Base-by-base conservation (phyloP, 176 grass and related monocot genomes). In the Tillandsia leiboldiana region DNA sequence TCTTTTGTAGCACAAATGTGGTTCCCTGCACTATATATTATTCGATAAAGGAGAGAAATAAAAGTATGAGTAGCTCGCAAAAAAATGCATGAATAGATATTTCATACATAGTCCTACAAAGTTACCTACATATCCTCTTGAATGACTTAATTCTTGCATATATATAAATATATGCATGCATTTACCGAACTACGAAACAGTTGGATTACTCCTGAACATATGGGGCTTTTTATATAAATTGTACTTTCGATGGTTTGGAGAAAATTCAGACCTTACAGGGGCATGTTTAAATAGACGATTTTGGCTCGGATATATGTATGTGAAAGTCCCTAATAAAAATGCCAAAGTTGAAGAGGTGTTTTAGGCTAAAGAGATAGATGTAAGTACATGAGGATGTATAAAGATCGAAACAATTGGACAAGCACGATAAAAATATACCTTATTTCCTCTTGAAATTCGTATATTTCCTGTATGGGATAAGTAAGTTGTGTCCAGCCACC, bases 401-500 rank as follows among this genome's bases (percentile, higher is more conserved):
- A 59, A 52, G 15, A 63, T 29, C 20, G 15, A 2, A 53, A 73
- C n/a, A 59, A 50, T 10, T 24, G 33, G 73, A 29, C 11, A 17
- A 68, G 3, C 77, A 51, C 24, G 23, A 51, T 63, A 3, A 57
- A 77, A 66, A 51, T 26, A 20, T 87, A 97, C 93, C 93, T 97
- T 97, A 77, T 90, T 97, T 76, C 93, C 93, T 85, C 84, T 92
- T 73, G 89, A 97, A 81, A 97, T 90, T 49, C 86, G 88, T 81
- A 97, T 85, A 26, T 85, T 97, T 52, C 93, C 93, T 68, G 76
- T 72, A 23, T 50, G 64, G 63, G 93, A 97, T 52, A 97, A 77
- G 70, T 97, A 97, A 57, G 86, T 92, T 42, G 93, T 97, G 75
- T 97, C 93, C 71, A 97, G 81, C 89, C 89, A 97, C 80, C 93